Evolutionary conservation across 2,329 filamentous ascomycete species (phyloP).

Genomic region (Rhynchosporium secalis): DNA sequence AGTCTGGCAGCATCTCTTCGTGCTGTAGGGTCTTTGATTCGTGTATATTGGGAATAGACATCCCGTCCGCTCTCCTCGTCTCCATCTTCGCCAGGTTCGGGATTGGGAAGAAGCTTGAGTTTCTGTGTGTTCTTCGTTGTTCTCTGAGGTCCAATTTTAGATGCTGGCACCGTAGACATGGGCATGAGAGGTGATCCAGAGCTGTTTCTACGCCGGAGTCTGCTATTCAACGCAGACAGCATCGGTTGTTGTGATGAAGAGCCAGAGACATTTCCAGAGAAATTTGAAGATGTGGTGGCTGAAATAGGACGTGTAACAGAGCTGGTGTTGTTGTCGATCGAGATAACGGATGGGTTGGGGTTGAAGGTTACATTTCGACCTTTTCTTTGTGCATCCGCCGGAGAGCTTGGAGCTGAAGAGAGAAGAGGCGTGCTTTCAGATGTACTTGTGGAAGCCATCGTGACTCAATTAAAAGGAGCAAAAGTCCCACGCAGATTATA

Average conservation of each 20-base stretch:
- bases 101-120: slow-evolving; percentile 92
- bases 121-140: slow-evolving; percentile 97
- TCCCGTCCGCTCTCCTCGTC: slow-evolving; percentile 93
- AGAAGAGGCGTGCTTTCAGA: slow-evolving; percentile 32
- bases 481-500: slow-evolving; percentile 13
- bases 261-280: slow-evolving; percentile 35
- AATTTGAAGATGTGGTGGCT: slow-evolving; percentile 37
- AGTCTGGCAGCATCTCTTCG: slow-evolving; percentile 87
- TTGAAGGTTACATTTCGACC: slow-evolving; percentile 73
- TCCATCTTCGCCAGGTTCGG: slow-evolving; percentile 75
- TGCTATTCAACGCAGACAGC: slow-evolving; percentile 81
- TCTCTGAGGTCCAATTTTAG: slow-evolving; percentile 89
- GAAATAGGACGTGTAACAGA: slow-evolving; percentile 43
- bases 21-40: slow-evolving; percentile 95
- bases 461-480: slow-evolving; percentile 12
- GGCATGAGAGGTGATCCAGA: slow-evolving; percentile 55
- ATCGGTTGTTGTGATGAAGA: slow-evolving; percentile 53
- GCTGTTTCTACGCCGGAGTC: slow-evolving; percentile 82
- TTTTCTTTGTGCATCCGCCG: slow-evolving; percentile 24
- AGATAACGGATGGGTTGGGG: slow-evolving; percentile 63
- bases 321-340: slow-evolving; percentile 53
- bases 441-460: slow-evolving; percentile 32
- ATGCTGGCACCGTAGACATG: slow-evolving; percentile 40
- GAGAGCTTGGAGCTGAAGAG: slow-evolving; percentile 22
- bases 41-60: slow-evolving; percentile 95